These are phyloP conservation scores for Metroxylon sagu DNA, from an alignment of 176 grass and related monocot species.

Conservation along the genomic window DNA sequence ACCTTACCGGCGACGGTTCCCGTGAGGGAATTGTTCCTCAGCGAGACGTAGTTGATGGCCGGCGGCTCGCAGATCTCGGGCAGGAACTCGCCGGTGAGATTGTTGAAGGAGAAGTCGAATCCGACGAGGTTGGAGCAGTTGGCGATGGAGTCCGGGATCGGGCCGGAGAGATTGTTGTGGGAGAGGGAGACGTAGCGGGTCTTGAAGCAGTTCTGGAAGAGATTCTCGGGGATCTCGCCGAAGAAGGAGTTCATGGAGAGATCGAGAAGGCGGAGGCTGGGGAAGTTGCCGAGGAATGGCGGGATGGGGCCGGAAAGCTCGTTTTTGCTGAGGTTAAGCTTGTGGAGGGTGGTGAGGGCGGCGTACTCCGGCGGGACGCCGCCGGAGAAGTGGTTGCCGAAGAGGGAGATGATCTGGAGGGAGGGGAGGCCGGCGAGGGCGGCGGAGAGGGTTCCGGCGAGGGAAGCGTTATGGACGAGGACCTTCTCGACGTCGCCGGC, in stretches of 20 bases:
- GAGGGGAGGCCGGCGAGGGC: constrained; percentile 43
- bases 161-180: constrained; percentile 61
- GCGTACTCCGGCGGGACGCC: constrained; percentile 28
- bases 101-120: constrained; percentile 95
- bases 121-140: constrained; percentile 62
- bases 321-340: constrained; percentile 96
- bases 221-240: constrained; percentile 54
- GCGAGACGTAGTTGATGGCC: constrained; percentile 68
- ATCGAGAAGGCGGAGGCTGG: constrained; percentile 70
- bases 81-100: constrained; percentile 63
- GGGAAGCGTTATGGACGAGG: constrained; percentile 38
- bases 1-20: constrained; percentile 43
- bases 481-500: constrained; percentile 49
- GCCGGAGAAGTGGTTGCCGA: constrained; percentile 59
- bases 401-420: constrained; percentile 78
- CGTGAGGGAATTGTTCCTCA: constrained; percentile 54
- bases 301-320: constrained; percentile 57
- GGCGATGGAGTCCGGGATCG: constrained; percentile 44
- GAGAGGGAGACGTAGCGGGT: constrained; percentile 86
- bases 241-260: constrained; percentile 82
- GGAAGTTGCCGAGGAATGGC: constrained; percentile 45
- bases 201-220: constrained; percentile 64
- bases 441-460: constrained; percentile 37
- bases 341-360: constrained; percentile 49
- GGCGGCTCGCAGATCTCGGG: constrained; percentile 56